Conservation (phyloP, 306 rosid species). For the Prunus padus region DNA sequence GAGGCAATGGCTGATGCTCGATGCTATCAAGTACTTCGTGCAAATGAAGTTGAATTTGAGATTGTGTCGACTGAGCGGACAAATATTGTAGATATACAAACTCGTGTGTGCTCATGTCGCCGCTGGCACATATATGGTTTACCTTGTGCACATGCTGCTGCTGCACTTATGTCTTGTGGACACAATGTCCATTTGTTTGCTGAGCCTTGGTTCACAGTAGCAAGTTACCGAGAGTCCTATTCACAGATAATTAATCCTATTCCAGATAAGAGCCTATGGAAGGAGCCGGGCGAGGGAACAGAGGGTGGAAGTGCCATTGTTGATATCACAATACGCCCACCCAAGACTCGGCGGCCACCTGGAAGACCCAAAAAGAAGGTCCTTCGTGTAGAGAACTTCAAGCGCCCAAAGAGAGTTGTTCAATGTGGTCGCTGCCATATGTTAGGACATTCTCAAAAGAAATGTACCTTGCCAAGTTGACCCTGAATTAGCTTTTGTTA, state of each 20-base stretch:
- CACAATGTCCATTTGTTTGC: conserved; percentile 83
- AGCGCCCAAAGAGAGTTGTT: conserved; percentile 94
- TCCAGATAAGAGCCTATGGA: conserved; percentile 82
- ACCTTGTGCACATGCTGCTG: conserved; percentile 99
- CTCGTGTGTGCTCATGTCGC: conserved; percentile 88
- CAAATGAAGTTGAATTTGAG: conserved; percentile 96
- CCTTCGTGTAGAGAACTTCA: conserved; percentile 80
- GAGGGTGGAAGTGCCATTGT: conserved; percentile 80
- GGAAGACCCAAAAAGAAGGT: conserved; percentile 98
- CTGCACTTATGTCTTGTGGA: conserved; percentile 94
- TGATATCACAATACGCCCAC: conserved; percentile 72
- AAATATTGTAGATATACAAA: conserved; percentile 87
- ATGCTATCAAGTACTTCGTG: conserved; percentile 96
- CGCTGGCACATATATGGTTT: conserved; percentile 97
- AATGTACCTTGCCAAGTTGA: conserved; percentile 81
- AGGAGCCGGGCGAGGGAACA: conserved; percentile 65
- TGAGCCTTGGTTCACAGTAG: conserved; percentile 87
- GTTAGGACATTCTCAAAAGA: conserved; percentile 99
- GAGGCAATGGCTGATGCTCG: conserved; percentile 95
- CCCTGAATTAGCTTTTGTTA: conserved; percentile 34
- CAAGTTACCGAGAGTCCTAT: conserved; percentile 69
- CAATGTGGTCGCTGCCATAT: conserved; percentile 98
- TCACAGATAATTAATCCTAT: conserved; percentile 75
- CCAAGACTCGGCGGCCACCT: conserved; percentile 92
- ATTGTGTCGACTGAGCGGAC: conserved; percentile 96